Evolutionary conservation across 306 rosid genomes (phyloP), one percentile per base, ranked within the genome.

Genomic region (Dalbergia cultrata): DNA sequence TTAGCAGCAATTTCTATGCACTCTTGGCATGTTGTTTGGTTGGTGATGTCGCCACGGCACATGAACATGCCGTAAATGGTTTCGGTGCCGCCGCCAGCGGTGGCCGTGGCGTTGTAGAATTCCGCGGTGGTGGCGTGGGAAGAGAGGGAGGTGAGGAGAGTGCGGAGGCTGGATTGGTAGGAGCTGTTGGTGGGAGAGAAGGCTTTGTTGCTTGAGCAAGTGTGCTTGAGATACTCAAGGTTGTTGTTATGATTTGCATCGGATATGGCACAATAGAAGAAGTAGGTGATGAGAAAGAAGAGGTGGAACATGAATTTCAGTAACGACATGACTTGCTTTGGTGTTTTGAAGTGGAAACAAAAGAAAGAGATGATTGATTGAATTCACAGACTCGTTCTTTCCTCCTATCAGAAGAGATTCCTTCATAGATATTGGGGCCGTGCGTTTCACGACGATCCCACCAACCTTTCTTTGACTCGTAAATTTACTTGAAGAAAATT

Each of bases 121-220:
- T 12, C 63, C 5, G 71, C 3, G 12, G 37, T 33, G 52, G 53
- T 12, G 21, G 64, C 52, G 21, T 49, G 64, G 39, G 52, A 49
- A 49, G 39, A 33, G 8, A 76, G 41, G 7, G 52, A 49, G 3
- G 61, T 18, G 21, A 63, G 80, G 5, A 75, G 50, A 50, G 80
- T 45, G 39, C 34, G 19, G 61, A 63, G 80, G 62, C 49, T 75
- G 61, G 62, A 47, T 62, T 11, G 33, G 21, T 75, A 75, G 14
- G 50, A 0, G 9, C 18, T 74, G 16, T 16, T 45, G 9, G 79
- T 26, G 31, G 31, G 47, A 26, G 49, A 8, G 70, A 61, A 60
- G 79, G 79, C 66, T 18, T 52, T 53, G 65, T 77, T 66, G 64
- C 26, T 53, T 52, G 73, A 52, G 35, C 81, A 77, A 1, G 21